A percentile compares a stretch with the other conserved stretches of the same genome.
These are phyloP conservation scores for Cudoniella acicularis DNA, from an alignment of 495 filamentous ascomycete species.

Conservation along the genomic window DNA sequence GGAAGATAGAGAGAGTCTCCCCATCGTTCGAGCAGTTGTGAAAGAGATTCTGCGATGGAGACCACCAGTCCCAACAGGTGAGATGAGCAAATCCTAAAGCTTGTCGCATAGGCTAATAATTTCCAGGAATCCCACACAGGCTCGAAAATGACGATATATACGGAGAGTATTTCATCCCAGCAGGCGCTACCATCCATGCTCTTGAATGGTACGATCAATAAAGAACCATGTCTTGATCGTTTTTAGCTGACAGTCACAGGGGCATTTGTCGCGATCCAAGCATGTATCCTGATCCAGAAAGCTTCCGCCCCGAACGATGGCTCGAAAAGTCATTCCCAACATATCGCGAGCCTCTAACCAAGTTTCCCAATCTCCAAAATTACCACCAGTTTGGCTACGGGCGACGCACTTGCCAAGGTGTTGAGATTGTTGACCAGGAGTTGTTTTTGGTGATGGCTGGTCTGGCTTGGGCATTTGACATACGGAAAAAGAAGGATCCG, in stretches of 20 bases:
- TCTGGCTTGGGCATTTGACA: constrained; percentile 18
- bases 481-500: constrained; percentile 33
- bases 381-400: constrained; percentile 21
- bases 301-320: constrained; percentile 54
- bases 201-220: constrained; percentile 42
- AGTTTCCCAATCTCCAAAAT: constrained; percentile 37
- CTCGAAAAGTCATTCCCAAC: constrained; percentile 25
- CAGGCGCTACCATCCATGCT: constrained; percentile 54
- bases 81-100: constrained; percentile 36
- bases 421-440: constrained; percentile 15
- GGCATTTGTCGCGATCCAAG: constrained; percentile 40
- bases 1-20: constrained; percentile 41
- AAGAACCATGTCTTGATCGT: neutral
- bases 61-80: constrained; percentile 48
- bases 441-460: constrained; percentile 12
- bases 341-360: constrained; percentile 40
- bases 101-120: constrained; percentile 46
- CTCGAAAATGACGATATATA: constrained; percentile 43
- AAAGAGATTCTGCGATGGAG: constrained; percentile 52
- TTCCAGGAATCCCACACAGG: constrained; percentile 39
- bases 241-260: neutral
- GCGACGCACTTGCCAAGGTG: constrained; percentile 17
- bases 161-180: constrained; percentile 49
- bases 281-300: constrained; percentile 57
- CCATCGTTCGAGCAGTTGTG: constrained; percentile 44